Percentiles rank a stretch among this genome's conserved stretches.
Conservation (phyloP, 2,329 filamentous ascomycete genomes). For the Beauveria varroae region DNA sequence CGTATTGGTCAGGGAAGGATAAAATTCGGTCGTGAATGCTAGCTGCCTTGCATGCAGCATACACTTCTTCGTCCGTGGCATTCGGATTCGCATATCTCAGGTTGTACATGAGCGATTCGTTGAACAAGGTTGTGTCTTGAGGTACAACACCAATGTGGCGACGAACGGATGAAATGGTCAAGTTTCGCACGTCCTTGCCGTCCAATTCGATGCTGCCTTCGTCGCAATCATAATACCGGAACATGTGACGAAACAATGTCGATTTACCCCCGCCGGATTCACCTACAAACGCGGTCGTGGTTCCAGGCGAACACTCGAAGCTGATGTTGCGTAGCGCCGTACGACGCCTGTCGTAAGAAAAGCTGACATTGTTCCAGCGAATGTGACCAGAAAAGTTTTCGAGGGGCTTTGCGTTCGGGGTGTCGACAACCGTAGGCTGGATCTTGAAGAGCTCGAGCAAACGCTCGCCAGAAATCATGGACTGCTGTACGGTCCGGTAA, state of each 20-base stretch:
- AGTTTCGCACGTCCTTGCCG: slow-evolving; percentile 71
- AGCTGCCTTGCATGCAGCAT: slow-evolving; percentile 73
- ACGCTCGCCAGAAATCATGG: slow-evolving; percentile 94
- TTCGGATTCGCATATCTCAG: slow-evolving; percentile 78
- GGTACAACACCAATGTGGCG: slow-evolving; percentile 91
- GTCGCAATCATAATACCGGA: slow-evolving; percentile 87
- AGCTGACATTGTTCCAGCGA: slow-evolving; percentile 79
- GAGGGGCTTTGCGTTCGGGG: slow-evolving; percentile 55
- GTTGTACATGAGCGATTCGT: slow-evolving; percentile 93
- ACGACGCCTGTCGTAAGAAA: slow-evolving; percentile 81
- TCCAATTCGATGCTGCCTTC: slow-evolving; percentile 79
- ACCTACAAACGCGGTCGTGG: slow-evolving; percentile 90
- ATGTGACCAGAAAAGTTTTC: slow-evolving; percentile 71
- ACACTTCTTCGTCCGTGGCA: slow-evolving; percentile 75
- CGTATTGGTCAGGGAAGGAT: slow-evolving; percentile 78
- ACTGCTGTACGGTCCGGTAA: slow-evolving; percentile 90
- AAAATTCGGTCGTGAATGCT: slow-evolving; percentile 92
- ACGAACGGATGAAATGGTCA: slow-evolving; percentile 91
- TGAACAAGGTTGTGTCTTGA: slow-evolving; percentile 93
- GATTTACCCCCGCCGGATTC: slow-evolving; percentile 97
- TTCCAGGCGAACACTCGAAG: slow-evolving; percentile 82
- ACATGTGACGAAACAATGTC: slow-evolving; percentile 89
- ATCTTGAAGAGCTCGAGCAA: slow-evolving; percentile 96
- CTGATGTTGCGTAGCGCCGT: slow-evolving; percentile 75
- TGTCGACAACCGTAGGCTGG: slow-evolving; percentile 81